Base-by-base conservation (phyloP, 2,329 filamentous ascomycete species). In the Botrytis galanthina region DNA sequence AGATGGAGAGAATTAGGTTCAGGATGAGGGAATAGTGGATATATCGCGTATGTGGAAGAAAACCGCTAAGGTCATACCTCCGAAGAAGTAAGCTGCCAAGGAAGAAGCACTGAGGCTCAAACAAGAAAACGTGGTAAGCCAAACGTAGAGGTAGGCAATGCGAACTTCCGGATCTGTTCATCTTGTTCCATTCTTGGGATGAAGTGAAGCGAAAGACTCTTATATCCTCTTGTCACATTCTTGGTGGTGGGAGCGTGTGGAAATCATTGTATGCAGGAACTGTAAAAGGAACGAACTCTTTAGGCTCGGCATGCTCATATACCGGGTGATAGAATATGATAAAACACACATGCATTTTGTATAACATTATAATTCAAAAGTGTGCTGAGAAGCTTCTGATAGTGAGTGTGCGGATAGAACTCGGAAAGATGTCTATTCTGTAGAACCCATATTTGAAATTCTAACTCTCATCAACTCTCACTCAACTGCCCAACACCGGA, bases 1-100 rank as follows among this genome's bases (percentile, higher is more conserved):
- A 61, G 22, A n/a, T 61, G 68, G 54, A 70, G 68, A 44, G 35
- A 70, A 59, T 57, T 44, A 37, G n/a, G 39, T 60, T 60, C 37
- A 70, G 16, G 51, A 70, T 26, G 67, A 60, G 51, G 39, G 14
- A 61, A 62, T 22, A n/a, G 54, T 70, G 32, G 64, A 39, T 20
- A 62, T 42, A 18, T 29, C 35, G 18, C 37, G 18, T 9, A 9
- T n/a, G 59, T 39, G 59, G 22, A 62, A 62, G 22, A 42, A 14
- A n/a, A n/a, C 32, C 12, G 60, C 2, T n/a, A 39, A 48, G 62
- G 62, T 64, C 26, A 48, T 35, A 35, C 16, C 64, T 29, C 67
- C 74, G 75, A 76, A 78, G 59, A 66, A 71, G 46, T 42, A 62
- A 62, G 39, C 29, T 29, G 42, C 51, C 66, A 69, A 69, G 66